phyloP scores from a whole-genome alignment of 352 stramenopile species.

The Pythium scleroteichum region DNA sequence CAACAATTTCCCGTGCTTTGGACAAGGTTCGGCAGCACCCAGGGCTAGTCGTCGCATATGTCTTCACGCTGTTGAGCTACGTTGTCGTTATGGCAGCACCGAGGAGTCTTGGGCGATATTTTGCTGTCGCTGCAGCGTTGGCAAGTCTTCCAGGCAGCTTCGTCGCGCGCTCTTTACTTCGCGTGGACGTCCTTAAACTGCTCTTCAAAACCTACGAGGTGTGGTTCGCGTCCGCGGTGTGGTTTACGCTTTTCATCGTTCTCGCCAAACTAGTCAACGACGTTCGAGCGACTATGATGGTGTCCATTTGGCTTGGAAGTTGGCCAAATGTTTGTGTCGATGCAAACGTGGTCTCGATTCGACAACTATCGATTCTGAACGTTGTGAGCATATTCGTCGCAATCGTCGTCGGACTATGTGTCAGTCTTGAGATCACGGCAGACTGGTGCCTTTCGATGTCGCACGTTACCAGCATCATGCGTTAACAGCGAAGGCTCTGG shows the following conservation, averaged over 20 bases:
- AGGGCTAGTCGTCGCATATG: neutral
- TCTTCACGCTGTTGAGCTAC: neutral
- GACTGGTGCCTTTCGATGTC: conserved; percentile 12
- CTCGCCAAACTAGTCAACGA: conserved; percentile 9
- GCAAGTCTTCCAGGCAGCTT: neutral
- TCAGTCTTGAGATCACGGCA: conserved; percentile 4
- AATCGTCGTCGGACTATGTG: conserved; percentile 3
- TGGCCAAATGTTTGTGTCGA: conserved; percentile 19
- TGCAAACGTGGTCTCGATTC: conserved; percentile 8
- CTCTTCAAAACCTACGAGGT: conserved; percentile 17
- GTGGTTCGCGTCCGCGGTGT: conserved; percentile 14
- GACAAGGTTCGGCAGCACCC: neutral
- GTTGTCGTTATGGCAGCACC: neutral
- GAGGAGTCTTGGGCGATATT: neutral
- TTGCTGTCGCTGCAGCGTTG: neutral
- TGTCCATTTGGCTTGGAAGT: conserved; percentile 10
- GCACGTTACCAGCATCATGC: conserved; percentile 7
- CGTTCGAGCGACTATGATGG: neutral
- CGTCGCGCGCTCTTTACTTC: conserved; percentile 2
- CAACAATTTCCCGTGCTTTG: neutral
- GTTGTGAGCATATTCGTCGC: conserved; percentile 6
- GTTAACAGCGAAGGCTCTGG: conserved; percentile 1
- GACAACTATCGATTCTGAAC: conserved; percentile 11
- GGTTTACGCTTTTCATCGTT: conserved; percentile 7
- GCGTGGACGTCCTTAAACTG: conserved; percentile 16